phyloP scores from a whole-genome alignment of 768 basidiomycete genomes.

The Lactarius indigo region DNA sequence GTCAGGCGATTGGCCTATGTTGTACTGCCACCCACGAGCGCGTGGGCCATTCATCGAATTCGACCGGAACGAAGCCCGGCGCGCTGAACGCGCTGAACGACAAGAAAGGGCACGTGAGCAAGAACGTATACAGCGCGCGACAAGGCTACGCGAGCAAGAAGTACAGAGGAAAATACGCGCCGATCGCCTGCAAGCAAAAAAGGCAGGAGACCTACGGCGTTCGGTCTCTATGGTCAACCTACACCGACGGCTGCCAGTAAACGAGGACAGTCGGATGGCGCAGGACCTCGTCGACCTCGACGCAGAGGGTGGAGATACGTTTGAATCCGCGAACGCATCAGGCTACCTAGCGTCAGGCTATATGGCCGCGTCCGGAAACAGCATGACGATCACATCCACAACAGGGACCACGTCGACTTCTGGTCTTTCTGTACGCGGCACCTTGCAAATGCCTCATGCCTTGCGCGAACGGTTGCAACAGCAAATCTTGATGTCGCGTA shows the following conservation, averaged over 20 bases:
- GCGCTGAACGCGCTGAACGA: constrained; percentile 36
- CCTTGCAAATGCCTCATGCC: constrained; percentile 46
- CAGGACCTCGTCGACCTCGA: constrained; percentile 45
- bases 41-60: constrained; percentile 74
- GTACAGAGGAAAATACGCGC: constrained; percentile 27
- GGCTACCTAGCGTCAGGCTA: constrained; percentile 69
- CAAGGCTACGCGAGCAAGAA: constrained; percentile 31
- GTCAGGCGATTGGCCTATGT: constrained; percentile 74
- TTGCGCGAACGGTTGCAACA: constrained; percentile 56
- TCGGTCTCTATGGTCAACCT: constrained; percentile 75
- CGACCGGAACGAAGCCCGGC: constrained; percentile 66
- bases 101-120: constrained; percentile 44
- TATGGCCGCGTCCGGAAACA: constrained; percentile 93
- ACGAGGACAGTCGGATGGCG: constrained; percentile 33
- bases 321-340: constrained; percentile 62
- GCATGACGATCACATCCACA: constrained; percentile 86
- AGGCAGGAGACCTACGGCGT: constrained; percentile 60
- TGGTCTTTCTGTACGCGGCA: constrained; percentile 41
- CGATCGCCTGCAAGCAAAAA: constrained; percentile 33
- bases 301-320: constrained; percentile 35
- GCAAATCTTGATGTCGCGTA: constrained; percentile 67
- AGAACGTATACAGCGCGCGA: constrained; percentile 32
- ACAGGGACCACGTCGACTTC: constrained; percentile 79
- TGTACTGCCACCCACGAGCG: constrained; percentile 72
- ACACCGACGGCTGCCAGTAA: constrained; percentile 47